Evolutionary conservation across 805 yeast genomes (phyloP).

Genomic region (Nakazawaea populi): DNA sequence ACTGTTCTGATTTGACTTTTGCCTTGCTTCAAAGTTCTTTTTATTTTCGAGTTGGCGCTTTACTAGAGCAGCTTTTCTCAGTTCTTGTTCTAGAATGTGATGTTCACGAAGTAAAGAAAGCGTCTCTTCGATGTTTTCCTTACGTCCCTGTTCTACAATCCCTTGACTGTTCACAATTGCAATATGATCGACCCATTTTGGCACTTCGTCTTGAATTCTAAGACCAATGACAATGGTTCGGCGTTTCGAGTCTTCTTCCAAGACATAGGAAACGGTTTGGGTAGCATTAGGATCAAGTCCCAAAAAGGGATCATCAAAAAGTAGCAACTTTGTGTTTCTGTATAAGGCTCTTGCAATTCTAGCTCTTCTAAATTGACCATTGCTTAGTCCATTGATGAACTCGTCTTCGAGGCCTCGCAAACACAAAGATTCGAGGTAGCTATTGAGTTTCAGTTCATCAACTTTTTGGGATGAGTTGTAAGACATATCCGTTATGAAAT

Average conservation of each 20-base stretch:
- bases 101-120: slow-evolving; percentile 19
- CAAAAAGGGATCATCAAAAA: slow-evolving; percentile 88
- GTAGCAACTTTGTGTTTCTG: slow-evolving; percentile 47
- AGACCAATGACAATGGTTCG: slow-evolving; percentile 58
- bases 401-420: slow-evolving; percentile 54
- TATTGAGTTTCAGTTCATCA: slow-evolving; percentile 30
- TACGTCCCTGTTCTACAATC: slow-evolving; percentile 42
- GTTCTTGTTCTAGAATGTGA: slow-evolving; percentile 18
- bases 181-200: slow-evolving; percentile 74
- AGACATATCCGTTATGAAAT: slow-evolving; percentile 54
- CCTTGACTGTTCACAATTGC: slow-evolving; percentile 58
- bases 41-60: slow-evolving; percentile 11
- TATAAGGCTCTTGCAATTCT: slow-evolving; percentile 74
- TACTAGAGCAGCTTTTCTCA: slow-evolving; percentile 4
- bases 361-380: slow-evolving; percentile 92
- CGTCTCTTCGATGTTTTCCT: slow-evolving; percentile 19
- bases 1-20: not conserved
- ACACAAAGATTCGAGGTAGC: slow-evolving; percentile 43
- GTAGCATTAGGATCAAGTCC: slow-evolving; percentile 83
- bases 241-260: slow-evolving; percentile 23
- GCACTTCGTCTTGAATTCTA: slow-evolving; percentile 68
- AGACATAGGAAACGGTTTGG: slow-evolving; percentile 47
- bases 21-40: slow-evolving; percentile 8
- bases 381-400: slow-evolving; percentile 84
- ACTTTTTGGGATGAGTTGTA: slow-evolving; percentile 34